phyloP scores from a whole-genome alignment of 768 basidiomycete species.

The Suillus variegatus region DNA sequence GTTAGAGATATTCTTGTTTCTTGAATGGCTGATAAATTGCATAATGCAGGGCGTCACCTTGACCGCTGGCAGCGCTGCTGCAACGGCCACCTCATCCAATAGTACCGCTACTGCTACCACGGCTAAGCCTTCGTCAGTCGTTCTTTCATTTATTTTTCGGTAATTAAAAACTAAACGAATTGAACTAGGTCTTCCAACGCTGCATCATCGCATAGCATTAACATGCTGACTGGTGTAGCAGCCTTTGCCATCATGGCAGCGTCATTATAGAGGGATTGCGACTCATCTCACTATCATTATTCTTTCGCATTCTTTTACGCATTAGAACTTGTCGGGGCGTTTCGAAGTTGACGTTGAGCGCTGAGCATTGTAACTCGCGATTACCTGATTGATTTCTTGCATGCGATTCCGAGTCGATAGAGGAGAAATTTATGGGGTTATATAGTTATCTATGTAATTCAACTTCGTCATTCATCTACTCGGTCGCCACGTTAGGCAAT shows the following conservation, averaged over 20 bases:
- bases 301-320: slow-evolving; percentile 5
- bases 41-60: slow-evolving; percentile 54
- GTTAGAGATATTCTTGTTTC: slow-evolving; percentile 22
- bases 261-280: slow-evolving; percentile 12
- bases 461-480: not conserved
- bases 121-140: slow-evolving; percentile 15
- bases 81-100: slow-evolving; percentile 20
- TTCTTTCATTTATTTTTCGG: not conserved
- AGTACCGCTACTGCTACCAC: slow-evolving; percentile 12
- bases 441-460: not conserved
- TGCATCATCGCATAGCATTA: slow-evolving; percentile 10
- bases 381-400: not conserved
- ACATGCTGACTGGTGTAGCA: slow-evolving; percentile 13
- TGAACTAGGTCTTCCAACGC: slow-evolving; percentile 3
- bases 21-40: slow-evolving; percentile 5
- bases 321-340: not conserved
- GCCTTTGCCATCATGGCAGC: slow-evolving; percentile 16
- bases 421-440: not conserved
- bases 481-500: not conserved
- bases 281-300: not conserved
- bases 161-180: not conserved
- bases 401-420: not conserved
- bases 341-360: not conserved
- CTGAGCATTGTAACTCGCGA: not conserved
- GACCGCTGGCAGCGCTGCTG: slow-evolving; percentile 30